Evolutionary conservation across 345 rosid genomes (phyloP), one percentile per base, ranked within the genome.

Genomic region (Eucalyptus melliodora): DNA sequence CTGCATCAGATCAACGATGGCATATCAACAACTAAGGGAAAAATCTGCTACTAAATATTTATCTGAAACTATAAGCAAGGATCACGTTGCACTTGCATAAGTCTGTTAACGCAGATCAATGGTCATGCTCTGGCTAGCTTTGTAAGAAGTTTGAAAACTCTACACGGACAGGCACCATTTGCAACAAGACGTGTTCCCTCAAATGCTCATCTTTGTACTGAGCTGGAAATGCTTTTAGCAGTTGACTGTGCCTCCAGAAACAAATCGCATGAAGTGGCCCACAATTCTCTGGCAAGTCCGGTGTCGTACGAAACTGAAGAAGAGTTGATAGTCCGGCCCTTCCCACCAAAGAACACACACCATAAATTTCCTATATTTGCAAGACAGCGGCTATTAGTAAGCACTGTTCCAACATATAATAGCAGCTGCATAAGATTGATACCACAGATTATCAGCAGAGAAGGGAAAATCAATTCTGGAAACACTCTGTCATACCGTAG

Each of bases 341-440:
- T 92, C 69, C 98, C 99, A 87, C 99, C 98, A 88, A 96, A 97
- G 92, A 96, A 90, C 95, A 95, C 50, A 89, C 92, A 87, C 97
- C 96, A n/a, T 97, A 96, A 56, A 85, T 89, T 90, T 94, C 96
- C 99, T 96, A 90, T 90, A 89, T n/a, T 19, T 88, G 77, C 87
- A 53, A 69, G 37, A 87, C 51, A 34, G 34, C n/a, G 24, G 37
- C 37, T 30, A 86, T 86, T 50, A 30, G 60, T 30, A 88, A 50
- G 67, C 19, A 56, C 44, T 60, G 87, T 11, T 91, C 23, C 45
- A 60, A 86, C 87, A 31, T 9, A 37, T 23, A 12, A 72, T 37
- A 45, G 88, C 7, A 62, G 24, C 26, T 30, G 24, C 87, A 59
- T 16, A 77, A 31, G 8, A 82, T 53, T 49, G 49, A 31, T 27